phyloP scores from a whole-genome alignment of 306 rosid genomes.

The Medicago ruthenica region DNA sequence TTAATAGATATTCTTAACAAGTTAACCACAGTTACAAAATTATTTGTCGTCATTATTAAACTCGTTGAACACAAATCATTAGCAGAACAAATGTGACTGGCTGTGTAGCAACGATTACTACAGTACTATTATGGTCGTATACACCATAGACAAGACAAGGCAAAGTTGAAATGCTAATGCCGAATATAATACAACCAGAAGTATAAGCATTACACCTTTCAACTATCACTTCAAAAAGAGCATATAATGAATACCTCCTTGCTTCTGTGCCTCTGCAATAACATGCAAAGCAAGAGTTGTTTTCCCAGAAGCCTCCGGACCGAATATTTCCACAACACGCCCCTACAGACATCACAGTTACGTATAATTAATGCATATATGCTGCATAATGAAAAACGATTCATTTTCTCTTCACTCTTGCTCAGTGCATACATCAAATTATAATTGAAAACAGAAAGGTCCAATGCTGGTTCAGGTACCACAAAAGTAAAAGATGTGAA shows the following conservation, averaged over 20 bases:
- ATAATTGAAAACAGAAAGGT: not conserved
- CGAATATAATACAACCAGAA: slow-evolving; percentile 20
- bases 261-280: slow-evolving; percentile 92
- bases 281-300: slow-evolving; percentile 93
- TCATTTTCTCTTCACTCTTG: not conserved
- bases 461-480: slow-evolving; percentile 14
- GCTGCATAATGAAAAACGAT: slow-evolving; percentile 4
- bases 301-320: slow-evolving; percentile 98
- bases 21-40: slow-evolving; percentile 14
- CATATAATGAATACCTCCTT: slow-evolving; percentile 70
- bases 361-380: slow-evolving; percentile 33
- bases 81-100: slow-evolving; percentile 4
- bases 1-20: slow-evolving; percentile 27
- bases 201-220: slow-evolving; percentile 8
- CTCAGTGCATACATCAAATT: not conserved
- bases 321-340: slow-evolving; percentile 95
- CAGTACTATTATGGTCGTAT: not conserved
- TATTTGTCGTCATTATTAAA: slow-evolving; percentile 13
- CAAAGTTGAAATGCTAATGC: not conserved
- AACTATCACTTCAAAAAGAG: slow-evolving; percentile 28
- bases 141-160: not conserved
- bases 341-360: slow-evolving; percentile 61
- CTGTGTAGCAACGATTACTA: not conserved
- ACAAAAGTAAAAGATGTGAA: slow-evolving; percentile 11
- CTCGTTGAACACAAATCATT: not conserved